Evolutionary conservation across 208 protist species (phyloP), one percentile per base, ranked within the genome.

Genomic region (Trichomonas gallinae): DNA sequence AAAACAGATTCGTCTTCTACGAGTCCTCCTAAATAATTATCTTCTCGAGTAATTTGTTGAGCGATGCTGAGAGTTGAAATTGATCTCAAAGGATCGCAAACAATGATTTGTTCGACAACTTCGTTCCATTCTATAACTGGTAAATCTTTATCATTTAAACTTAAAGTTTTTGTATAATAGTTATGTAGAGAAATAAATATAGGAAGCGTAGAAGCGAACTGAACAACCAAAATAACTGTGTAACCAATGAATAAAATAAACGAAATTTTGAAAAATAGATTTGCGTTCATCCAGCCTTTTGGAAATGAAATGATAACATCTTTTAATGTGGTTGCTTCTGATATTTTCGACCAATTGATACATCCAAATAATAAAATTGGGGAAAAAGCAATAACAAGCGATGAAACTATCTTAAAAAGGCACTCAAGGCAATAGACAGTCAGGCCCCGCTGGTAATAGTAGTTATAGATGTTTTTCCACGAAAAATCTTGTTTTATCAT

Each of bases 321-420:
- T 21, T 9, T 23, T n/a, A 89, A 31, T 0, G 34, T n/a, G 10
- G 21, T 40, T 46, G 40, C 34, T 44, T 9, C 10, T 10, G 34
- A 21, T 46, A 89, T 89, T 40, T 89, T 89, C 0, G 34, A 45
- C 23, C 17, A 44, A 89, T 89, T 89, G 40, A 89, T 21, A 46
- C 83, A 89, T 45, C 83, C 83, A 31, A 89, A 89, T 89, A 89
- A 89, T 46, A 89, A 89, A 46, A 89, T 89, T 8, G 83, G 83
- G n/a, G 40, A 23, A 46, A 89, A 44, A 26, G 83, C 34, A 46
- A 89, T 46, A 44, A 89, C 40, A 10, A 40, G 10, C 0, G n/a
- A n/a, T 44, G 36, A 44, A 45, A 89, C 9, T n/a, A 44, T 46
- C 23, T n/a, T 44, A 89, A 40, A 31, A 31, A 46, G 34, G 40